phyloP scores from a whole-genome alignment of 2,329 filamentous ascomycete genomes.

The Allantophomopsis lycopodina region DNA sequence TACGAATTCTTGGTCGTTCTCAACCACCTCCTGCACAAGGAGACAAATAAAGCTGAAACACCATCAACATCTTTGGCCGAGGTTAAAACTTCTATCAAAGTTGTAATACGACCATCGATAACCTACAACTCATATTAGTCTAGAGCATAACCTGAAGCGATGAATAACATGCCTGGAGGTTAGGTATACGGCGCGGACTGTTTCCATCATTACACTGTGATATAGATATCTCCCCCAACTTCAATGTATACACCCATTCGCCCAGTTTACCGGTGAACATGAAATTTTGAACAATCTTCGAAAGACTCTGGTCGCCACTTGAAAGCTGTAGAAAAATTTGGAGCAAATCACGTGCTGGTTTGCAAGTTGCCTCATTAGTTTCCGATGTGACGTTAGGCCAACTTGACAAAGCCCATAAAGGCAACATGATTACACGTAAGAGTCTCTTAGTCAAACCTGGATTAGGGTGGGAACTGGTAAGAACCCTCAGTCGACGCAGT shows the following conservation, averaged over 20 bases:
- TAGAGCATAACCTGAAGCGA: no score
- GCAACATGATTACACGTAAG: slow-evolving; percentile 39
- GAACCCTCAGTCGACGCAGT: slow-evolving; percentile 37
- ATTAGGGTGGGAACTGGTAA: slow-evolving; percentile 52
- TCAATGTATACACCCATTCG: no score
- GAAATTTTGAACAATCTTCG: slow-evolving; percentile 35
- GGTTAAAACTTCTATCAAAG: slow-evolving; percentile 34
- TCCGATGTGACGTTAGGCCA: slow-evolving; percentile 22
- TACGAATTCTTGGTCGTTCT: no score
- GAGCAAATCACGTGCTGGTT: slow-evolving; percentile 35
- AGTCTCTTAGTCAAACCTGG: slow-evolving; percentile 50
- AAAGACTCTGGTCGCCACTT: slow-evolving; percentile 33
- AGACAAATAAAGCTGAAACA: slow-evolving; percentile 44
- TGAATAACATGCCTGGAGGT: no score
- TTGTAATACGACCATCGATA: slow-evolving; percentile 29
- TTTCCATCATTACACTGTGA: no score
- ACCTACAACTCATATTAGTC: background rate
- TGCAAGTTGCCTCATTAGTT: slow-evolving; percentile 19
- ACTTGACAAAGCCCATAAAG: slow-evolving; percentile 49
- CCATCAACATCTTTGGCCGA: slow-evolving; percentile 25
- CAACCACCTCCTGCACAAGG: slow-evolving; percentile 45
- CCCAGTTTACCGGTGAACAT: slow-evolving; percentile 34
- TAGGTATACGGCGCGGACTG: no score
- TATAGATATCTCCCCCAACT: no score
- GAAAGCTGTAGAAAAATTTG: slow-evolving; percentile 43